These are phyloP conservation scores for Debaryomyces castellii DNA, from an alignment of 805 yeast genomes.

Conservation along the genomic window DNA sequence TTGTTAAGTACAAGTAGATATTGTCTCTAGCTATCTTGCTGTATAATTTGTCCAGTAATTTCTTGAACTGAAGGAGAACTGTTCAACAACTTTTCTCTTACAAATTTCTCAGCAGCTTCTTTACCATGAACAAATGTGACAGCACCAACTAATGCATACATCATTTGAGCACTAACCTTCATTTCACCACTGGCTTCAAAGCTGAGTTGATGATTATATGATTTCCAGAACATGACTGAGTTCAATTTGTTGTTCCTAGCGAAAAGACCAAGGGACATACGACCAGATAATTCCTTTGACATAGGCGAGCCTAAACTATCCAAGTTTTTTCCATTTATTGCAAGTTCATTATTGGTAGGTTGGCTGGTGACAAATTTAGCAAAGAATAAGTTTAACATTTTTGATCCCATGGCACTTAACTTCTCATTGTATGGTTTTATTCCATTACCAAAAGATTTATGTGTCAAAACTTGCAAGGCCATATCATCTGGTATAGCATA, in stretches of 20 bases:
- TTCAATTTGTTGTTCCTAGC: constrained; percentile 50
- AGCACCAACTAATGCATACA: constrained; percentile 68
- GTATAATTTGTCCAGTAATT: constrained; percentile 33
- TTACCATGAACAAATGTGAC: constrained; percentile 64
- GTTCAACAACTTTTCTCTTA: constrained; percentile 48
- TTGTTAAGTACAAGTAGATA: constrained; percentile 9
- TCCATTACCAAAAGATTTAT: constrained; percentile 94
- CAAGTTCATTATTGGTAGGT: constrained; percentile 24
- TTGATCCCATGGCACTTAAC: constrained; percentile 69
- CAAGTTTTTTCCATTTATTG: constrained; percentile 51
- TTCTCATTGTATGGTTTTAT: constrained; percentile 86
- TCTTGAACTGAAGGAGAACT: constrained; percentile 27
- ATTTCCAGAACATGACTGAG: constrained; percentile 64
- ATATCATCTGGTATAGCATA: constrained; percentile 59
- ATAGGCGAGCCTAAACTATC: constrained; percentile 59
- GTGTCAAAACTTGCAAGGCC: constrained; percentile 80
- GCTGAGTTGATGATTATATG: constrained; percentile 47
- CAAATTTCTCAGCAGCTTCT: constrained; percentile 54
- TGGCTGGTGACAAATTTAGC: constrained; percentile 42
- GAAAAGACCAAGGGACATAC: constrained; percentile 50
- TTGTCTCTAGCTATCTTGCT: constrained; percentile 24
- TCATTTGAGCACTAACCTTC: constrained; percentile 52
- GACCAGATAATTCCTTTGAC: constrained; percentile 52
- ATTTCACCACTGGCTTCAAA: constrained; percentile 55
- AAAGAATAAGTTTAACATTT: constrained; percentile 51